phyloP scores from a whole-genome alignment of 2,329 filamentous ascomycete species.

The Fusarium devonianum region DNA sequence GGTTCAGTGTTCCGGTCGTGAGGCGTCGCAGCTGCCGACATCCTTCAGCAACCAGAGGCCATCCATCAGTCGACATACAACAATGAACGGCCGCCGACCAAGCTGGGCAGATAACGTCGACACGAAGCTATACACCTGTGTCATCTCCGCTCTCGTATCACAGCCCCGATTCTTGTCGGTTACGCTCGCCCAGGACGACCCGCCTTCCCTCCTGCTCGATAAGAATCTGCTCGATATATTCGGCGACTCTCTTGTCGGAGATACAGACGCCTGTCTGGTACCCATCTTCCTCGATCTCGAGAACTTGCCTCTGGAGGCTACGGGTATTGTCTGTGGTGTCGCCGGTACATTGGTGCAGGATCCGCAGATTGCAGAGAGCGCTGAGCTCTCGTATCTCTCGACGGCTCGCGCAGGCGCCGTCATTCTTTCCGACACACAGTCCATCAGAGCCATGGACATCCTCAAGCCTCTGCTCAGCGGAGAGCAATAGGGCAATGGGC shows the following conservation, averaged over 20 bases:
- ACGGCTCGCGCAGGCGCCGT: constrained; percentile 90
- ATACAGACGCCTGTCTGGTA: constrained; percentile 74
- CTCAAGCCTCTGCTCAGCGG: constrained; percentile 61
- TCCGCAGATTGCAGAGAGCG: constrained; percentile 61
- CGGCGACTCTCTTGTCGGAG: constrained; percentile 77
- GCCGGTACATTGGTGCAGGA: constrained; percentile 82
- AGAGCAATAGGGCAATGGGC: constrained; percentile 28
- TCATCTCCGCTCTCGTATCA: constrained; percentile 66
- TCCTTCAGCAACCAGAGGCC: constrained; percentile 48
- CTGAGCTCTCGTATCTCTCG: constrained; percentile 89
- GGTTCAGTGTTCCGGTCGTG: constrained; percentile 79
- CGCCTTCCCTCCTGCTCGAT: constrained; percentile 77
- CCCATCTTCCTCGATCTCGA: constrained; percentile 89
- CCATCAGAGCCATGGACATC: constrained; percentile 76
- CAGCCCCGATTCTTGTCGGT: constrained; percentile 76
- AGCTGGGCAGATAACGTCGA: constrained; percentile 68
- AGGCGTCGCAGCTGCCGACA: constrained; percentile 51
- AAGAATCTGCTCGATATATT: constrained; percentile 70
- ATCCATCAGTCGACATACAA: constrained; percentile 48
- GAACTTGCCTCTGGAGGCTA: constrained; percentile 83
- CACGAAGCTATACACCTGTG: constrained; percentile 67
- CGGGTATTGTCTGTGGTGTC: constrained; percentile 94
- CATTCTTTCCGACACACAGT: constrained; percentile 78
- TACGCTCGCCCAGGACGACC: constrained; percentile 76
- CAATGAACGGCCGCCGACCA: constrained; percentile 46